Evolutionary conservation across 495 filamentous ascomycete species (phyloP), one percentile per base, ranked within the genome.

Genomic region (Aspergillus sparsus): DNA sequence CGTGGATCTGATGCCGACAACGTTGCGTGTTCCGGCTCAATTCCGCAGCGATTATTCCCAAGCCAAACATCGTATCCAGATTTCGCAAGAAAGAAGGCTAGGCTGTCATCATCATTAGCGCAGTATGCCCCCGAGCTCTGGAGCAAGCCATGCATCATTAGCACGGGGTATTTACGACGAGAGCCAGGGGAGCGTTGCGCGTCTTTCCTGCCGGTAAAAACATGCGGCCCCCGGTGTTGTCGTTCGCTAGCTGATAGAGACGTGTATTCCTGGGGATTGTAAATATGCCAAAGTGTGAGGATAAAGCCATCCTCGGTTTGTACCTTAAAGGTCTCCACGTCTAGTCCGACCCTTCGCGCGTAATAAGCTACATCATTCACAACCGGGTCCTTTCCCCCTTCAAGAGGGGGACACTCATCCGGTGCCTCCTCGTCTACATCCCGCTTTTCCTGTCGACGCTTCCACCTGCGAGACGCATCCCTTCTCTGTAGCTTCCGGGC

Each of bases 61-160:
- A 97, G 81, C 93, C 93, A 98, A 53, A 98, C 91, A 70, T 98
- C 93, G 73, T 90, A 97, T n/a, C 93, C 93, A 0, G 82, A 87
- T 70, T 96, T 97, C 78, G 87, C 90, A 32, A 98, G 85, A 69
- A 83, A 96, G 75, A 97, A 98, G 8, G 94, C 93, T 13, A 97
- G 80, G 21, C 88, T 92, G 67, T 90, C 85, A 63, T 96, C 91
- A 69, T 97, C 93, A 71, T 93, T 96, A 60, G 85, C 83, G 67
- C 93, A 97, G 65, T 90, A 98, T 8, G 94, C 89, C 12, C 93
- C 93, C 1, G 91, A 82, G 57, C 84, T 89, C 76, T 98, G 94
- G 3, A 98, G 79, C 9, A 98, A 77, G 7, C 93, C 93, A 66
- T 95, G 93, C 53, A 98, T 87, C 55, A 98, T 73, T 4, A 98